Evolutionary conservation across 169 alveolate species (phyloP).

Genomic region (Cystoisospora suis): DNA sequence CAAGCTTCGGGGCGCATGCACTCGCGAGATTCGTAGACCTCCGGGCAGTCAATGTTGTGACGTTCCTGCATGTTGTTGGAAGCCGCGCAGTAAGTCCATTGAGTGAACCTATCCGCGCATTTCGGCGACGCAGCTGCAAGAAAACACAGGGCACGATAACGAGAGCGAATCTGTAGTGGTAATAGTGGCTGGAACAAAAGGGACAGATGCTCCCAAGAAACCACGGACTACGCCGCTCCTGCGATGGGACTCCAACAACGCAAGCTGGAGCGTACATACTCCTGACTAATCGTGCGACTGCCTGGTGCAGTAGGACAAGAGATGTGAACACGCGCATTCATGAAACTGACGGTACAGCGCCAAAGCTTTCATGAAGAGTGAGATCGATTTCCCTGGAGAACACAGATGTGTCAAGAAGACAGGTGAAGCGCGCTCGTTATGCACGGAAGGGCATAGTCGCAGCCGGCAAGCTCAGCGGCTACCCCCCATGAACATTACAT

Average conservation of each 20-base stretch:
- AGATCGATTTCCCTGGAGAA: too few species aligned
- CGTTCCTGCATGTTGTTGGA: background rate
- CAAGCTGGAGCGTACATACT: background rate
- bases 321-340: too few species aligned
- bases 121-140: background rate
- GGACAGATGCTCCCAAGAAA: background rate
- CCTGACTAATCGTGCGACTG: background rate
- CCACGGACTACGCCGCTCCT: background rate
- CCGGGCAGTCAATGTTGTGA: background rate
- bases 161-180: background rate
- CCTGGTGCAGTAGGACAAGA: too few species aligned
- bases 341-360: too few species aligned
- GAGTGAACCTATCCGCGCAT: background rate
- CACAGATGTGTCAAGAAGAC: too few species aligned
- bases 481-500: too few species aligned
- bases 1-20: background rate
- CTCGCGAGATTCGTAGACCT: background rate
- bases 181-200: background rate
- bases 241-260: background rate
- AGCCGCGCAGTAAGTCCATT: constrained; percentile 6
- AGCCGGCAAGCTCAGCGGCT: too few species aligned
- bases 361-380: too few species aligned
- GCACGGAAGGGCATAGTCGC: too few species aligned
- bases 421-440: too few species aligned
- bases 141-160: background rate